Evolutionary conservation across 2,329 filamentous ascomycete species (phyloP), one percentile per base, ranked within the genome.

Genomic region (Tolypocladium amazonense): DNA sequence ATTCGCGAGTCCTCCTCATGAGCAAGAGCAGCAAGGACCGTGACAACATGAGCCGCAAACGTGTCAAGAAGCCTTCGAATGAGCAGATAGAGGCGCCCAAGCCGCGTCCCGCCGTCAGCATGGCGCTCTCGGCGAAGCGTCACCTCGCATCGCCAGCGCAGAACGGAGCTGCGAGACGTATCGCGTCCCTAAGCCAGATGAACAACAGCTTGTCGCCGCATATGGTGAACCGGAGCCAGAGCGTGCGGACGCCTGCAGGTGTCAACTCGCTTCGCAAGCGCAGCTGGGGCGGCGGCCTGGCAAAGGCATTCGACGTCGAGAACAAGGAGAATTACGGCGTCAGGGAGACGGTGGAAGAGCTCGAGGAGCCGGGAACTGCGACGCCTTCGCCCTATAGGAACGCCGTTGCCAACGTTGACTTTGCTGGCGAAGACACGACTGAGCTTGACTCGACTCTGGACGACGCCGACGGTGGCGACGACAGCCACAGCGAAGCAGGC

Each of bases 121-220:
- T 85, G 69, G 81, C 82, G 2, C 76, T 86, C 62, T 75, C 77
- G 5, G 75, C 82, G 66, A 79, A 80, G 72, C 73, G 80, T 63
- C 82, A 69, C 67, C 76, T 73, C 57, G 75, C 69, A 58, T 72
- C 67, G 59, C 72, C 83, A 1, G 78, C 75, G 23, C 74, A 81
- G 56, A 76, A 78, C 23, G 77, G 83, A 68, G 79, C 87, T 70
- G 81, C 86, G 70, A 83, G 93, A 47, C 86, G 94, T 56, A 97
- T 97, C 68, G 83, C 95, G 61, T 96, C 91, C 57, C 83, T 97
- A 41, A 95, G 88, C 71, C 90, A 97, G 74, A 95, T 97, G 66
- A 90, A 85, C 58, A 87, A 88, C 70, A 93, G 94, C 68, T 79
- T 84, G 39, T 78, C 85, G 7, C 76, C 75, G 9, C 81, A 83